phyloP scores from a whole-genome alignment of 2,329 filamentous ascomycete genomes.

The Delphinella strobiligena region DNA sequence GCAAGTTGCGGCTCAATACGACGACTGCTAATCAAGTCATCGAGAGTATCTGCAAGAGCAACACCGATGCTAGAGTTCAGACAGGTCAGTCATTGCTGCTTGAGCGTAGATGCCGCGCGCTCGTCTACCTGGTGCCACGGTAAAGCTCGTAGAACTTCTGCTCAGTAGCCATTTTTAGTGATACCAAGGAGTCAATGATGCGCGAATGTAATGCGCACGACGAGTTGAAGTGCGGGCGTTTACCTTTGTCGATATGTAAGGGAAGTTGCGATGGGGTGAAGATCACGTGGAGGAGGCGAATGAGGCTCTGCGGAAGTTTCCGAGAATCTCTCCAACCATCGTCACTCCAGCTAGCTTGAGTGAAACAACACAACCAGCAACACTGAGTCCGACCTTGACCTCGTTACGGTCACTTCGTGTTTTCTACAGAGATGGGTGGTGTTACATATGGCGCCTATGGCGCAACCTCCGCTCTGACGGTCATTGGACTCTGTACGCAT shows the following conservation, averaged over 20 bases:
- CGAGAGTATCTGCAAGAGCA: conserved; percentile 89
- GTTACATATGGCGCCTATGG: conserved; percentile 25
- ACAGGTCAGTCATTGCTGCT: conserved; percentile 8
- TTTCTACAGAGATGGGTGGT: conserved; percentile 15
- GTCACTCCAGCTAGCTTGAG: background rate
- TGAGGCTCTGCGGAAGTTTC: background rate
- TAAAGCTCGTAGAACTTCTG: conserved; percentile 83
- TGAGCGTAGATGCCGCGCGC: conserved; percentile 16
- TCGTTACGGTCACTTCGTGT: background rate
- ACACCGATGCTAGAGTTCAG: conserved; percentile 64
- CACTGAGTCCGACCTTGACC: background rate
- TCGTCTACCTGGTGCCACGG: conserved; percentile 84
- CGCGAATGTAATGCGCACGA: background rate
- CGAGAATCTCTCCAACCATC: background rate
- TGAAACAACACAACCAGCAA: background rate
- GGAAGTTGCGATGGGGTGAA: background rate
- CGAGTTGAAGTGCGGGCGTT: background rate
- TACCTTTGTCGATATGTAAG: background rate
- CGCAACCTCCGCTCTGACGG: conserved; percentile 20
- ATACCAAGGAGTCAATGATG: background rate
- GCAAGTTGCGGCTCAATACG: conserved; percentile 96
- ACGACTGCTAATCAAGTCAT: conserved; percentile 87
- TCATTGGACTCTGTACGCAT: conserved; percentile 26
- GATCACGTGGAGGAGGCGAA: background rate
- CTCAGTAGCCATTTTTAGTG: conserved; percentile 32